Base-by-base conservation (phyloP, 2,329 filamentous ascomycete genomes). In the Talaromyces piceae region DNA sequence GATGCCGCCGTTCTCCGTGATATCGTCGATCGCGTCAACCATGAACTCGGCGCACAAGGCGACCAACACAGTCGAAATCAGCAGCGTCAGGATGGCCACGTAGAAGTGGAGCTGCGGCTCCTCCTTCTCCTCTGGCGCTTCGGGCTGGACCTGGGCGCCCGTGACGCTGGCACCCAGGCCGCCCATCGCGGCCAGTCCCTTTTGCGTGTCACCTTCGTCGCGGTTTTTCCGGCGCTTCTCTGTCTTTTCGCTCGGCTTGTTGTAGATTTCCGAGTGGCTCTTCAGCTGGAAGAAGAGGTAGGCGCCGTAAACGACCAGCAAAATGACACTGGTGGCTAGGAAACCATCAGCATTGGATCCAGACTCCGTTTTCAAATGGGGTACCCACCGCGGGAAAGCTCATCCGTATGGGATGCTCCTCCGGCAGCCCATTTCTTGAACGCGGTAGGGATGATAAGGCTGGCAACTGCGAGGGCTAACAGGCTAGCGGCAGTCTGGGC, bases 231-330 rank as follows among this genome's bases (percentile, higher is more conserved):
- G 55, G 37, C 69, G 64, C 61, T 81, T 88, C 2, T 83, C 80
- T 0, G 87, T 85, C 68, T 95, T 95, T 59, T 87, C 78, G 57
- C 84, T 87, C 28, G 87, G 82, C 48, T 82, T 82, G 65, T 86
- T 88, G 75, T 95, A 96, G 65, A 95, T 84, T 7, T 74, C 74
- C 22, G 79, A 77, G 67, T 96, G 91, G 0, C 91, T 91, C 67
- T 89, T 88, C 53, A 97, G 82, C 69, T 96, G 91, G 76, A 96
- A 96, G 68, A 88, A 78, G 2, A 97, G 82, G 63, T 94, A 96
- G 51, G 81, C 86, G 46, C 70, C 82, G 67, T 96, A 97, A 8
- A 94, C 86, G 44, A 94, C 65, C 1, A 97, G 78, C 4, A 96
- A 78, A 55, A 96, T 90, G 54, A 96, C 80, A 11, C 87, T 81